phyloP scores from a whole-genome alignment of 805 yeast species.

The Spathaspora sp. region DNA sequence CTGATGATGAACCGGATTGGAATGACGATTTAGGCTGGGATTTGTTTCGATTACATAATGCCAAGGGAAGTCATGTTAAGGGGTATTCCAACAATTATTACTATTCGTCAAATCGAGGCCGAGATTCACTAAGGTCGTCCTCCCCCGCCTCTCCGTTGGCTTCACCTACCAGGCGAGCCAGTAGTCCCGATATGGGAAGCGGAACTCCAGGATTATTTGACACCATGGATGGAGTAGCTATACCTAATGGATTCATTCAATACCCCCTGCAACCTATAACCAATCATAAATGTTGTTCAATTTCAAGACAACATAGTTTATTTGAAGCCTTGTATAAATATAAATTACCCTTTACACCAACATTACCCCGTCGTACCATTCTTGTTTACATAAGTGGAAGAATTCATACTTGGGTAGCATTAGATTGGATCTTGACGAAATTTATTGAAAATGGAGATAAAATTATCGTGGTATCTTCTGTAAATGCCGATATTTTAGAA shows the following conservation, averaged over 20 bases:
- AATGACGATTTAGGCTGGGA: slow-evolving; percentile 12
- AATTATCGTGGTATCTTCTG: slow-evolving; percentile 56
- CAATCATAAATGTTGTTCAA: slow-evolving; percentile 40
- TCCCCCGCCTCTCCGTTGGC: slow-evolving; percentile 4
- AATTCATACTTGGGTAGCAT: slow-evolving; percentile 76
- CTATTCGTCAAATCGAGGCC: slow-evolving; percentile 8
- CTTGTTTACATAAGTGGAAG: slow-evolving; percentile 68
- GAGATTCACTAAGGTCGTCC: slow-evolving; percentile 13
- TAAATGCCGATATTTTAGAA: slow-evolving; percentile 20
- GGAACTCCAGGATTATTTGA: not conserved
- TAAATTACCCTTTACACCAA: slow-evolving; percentile 28
- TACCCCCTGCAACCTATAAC: slow-evolving; percentile 41
- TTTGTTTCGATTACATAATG: not conserved
- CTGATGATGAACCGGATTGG: slow-evolving; percentile 14
- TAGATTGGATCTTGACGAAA: slow-evolving; percentile 62
- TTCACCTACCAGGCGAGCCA: slow-evolving; percentile 12
- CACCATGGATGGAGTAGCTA: not conserved
- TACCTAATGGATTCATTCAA: not conserved
- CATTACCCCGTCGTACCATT: slow-evolving; percentile 51
- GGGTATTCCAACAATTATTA: slow-evolving; percentile 2
- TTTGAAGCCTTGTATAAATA: slow-evolving; percentile 46
- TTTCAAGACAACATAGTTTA: slow-evolving; percentile 43
- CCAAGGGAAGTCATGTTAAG: not conserved
- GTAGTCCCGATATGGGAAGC: slow-evolving; percentile 3
- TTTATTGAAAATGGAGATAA: slow-evolving; percentile 64